Percentiles rank a stretch among this genome's conserved stretches.
Conservation (phyloP, 2,329 filamentous ascomycete genomes). For the Gyromitra esculenta region DNA sequence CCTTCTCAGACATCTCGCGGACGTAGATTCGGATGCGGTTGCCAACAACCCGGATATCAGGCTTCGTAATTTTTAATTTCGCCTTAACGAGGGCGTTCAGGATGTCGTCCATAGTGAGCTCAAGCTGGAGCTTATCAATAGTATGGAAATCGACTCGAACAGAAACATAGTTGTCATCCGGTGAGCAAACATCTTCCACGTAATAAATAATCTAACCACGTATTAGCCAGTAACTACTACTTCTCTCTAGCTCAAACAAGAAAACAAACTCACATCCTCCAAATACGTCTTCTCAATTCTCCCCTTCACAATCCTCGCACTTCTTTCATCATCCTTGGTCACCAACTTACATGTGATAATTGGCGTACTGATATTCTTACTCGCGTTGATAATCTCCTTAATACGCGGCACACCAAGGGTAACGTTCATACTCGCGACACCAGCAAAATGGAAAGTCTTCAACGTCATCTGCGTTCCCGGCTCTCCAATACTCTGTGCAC, state of each 20-base stretch:
- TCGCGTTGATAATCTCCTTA: conserved; percentile 99
- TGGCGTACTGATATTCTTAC: conserved; percentile 90
- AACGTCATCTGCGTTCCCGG: conserved; percentile 99
- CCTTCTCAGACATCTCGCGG: conserved; percentile 65
- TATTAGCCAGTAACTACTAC: not conserved
- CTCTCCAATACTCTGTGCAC: conserved; percentile 97
- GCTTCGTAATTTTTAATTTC: conserved; percentile 78
- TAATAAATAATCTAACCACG: conserved; percentile 70
- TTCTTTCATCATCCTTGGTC: conserved; percentile 77
- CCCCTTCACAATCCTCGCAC: conserved; percentile 89
- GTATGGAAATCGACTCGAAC: conserved; percentile 83
- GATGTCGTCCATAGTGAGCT: conserved; percentile 78
- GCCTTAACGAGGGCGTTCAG: conserved; percentile 78
- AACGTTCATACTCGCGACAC: conserved; percentile 99
- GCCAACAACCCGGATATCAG: conserved; percentile 71
- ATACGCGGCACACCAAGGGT: conserved; percentile 99
- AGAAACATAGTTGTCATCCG: conserved; percentile 77
- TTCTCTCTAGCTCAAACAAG: not conserved
- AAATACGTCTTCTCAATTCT: conserved; percentile 95
- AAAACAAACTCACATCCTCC: conserved; percentile 68
- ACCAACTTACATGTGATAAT: conserved; percentile 88
- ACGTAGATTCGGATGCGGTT: conserved; percentile 79
- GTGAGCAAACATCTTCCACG: conserved; percentile 89
- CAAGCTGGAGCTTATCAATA: conserved; percentile 81
- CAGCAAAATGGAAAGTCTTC: conserved; percentile 99